A percentile compares a stretch with the other conserved stretches of the same genome.
Conservation (phyloP, 352 stramenopile genomes). For the Globisporangium apiculatum region DNA sequence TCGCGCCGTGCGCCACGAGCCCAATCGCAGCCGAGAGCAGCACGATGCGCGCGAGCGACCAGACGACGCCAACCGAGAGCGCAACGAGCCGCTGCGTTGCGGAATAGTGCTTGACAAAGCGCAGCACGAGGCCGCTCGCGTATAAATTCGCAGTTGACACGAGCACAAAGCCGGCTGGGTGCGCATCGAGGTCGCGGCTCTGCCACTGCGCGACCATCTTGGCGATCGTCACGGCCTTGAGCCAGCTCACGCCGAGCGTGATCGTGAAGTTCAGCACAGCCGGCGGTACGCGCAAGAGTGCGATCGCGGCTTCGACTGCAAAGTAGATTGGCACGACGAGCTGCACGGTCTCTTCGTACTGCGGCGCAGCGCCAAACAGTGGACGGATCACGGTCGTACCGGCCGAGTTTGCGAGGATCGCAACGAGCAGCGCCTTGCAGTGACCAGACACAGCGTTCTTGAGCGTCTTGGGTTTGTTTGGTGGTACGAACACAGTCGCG, state of each 20-base stretch:
- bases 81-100: constrained; percentile 25
- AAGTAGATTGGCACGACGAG: constrained; percentile 58
- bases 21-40: constrained; percentile 32
- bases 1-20: constrained; percentile 48
- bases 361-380: constrained; percentile 39
- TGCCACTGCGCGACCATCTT: constrained; percentile 60
- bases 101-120: constrained; percentile 46
- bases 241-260: constrained; percentile 57
- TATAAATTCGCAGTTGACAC: constrained; percentile 68
- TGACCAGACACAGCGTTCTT: constrained; percentile 21
- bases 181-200: constrained; percentile 27
- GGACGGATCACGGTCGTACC: constrained; percentile 60
- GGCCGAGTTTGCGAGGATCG: constrained; percentile 51
- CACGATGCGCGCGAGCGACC: constrained; percentile 39
- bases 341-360: constrained; percentile 51
- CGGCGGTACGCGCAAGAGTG: constrained; percentile 30
- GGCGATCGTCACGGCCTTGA: constrained; percentile 65
- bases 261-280: constrained; percentile 39
- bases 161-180: constrained; percentile 51
- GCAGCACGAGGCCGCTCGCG: constrained; percentile 49
- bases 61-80: constrained; percentile 27
- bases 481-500: constrained; percentile 28
- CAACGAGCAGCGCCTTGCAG: constrained; percentile 38
- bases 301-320: constrained; percentile 31
- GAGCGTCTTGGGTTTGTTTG: constrained; percentile 29